phyloP scores from a whole-genome alignment of 371 early-diverging fungal genomes.

The Mucor sp. region DNA sequence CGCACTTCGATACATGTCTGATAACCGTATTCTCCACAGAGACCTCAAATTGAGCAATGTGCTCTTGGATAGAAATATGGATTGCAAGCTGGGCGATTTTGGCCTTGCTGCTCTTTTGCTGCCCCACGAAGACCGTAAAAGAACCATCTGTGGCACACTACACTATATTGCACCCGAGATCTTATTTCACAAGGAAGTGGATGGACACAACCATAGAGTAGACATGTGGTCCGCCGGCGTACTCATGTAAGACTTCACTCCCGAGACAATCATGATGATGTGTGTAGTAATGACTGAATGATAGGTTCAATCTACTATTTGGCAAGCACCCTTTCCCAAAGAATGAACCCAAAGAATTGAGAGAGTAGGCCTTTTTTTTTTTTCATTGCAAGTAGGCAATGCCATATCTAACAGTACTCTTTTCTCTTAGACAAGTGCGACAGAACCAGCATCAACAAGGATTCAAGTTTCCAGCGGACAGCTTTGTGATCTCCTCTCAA shows the following conservation, averaged over 20 bases:
- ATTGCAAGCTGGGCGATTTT: conserved; percentile 97
- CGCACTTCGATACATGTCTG: conserved; percentile 89
- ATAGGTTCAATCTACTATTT: conserved; percentile 87
- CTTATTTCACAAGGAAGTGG: conserved; percentile 74
- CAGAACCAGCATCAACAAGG: not conserved
- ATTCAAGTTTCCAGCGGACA: conserved; percentile 6
- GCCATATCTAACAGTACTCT: not conserved
- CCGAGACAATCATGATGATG: too few relatives aligned
- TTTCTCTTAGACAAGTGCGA: conserved; percentile 2
- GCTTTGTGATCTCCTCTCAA: conserved; percentile 31
- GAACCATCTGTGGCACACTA: conserved; percentile 77
- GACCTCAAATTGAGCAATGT: conserved; percentile 98
- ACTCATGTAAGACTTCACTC: conserved; percentile 85
- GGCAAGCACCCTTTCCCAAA: conserved; percentile 98
- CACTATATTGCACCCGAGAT: conserved; percentile 98
- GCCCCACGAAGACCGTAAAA: conserved; percentile 83
- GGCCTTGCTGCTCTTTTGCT: conserved; percentile 88
- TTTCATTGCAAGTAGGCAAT: not conserved
- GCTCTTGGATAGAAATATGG: conserved; percentile 82
- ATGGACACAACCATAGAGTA: conserved; percentile 89
- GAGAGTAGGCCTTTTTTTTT: conserved; percentile 50
- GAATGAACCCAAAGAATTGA: conserved; percentile 80
- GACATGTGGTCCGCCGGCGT: conserved; percentile 99
- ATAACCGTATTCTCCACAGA: conserved; percentile 87
- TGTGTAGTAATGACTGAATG: not conserved